Base-by-base conservation (phyloP, 2,329 filamentous ascomycete species). In the Cladophialophora bantiana region DNA sequence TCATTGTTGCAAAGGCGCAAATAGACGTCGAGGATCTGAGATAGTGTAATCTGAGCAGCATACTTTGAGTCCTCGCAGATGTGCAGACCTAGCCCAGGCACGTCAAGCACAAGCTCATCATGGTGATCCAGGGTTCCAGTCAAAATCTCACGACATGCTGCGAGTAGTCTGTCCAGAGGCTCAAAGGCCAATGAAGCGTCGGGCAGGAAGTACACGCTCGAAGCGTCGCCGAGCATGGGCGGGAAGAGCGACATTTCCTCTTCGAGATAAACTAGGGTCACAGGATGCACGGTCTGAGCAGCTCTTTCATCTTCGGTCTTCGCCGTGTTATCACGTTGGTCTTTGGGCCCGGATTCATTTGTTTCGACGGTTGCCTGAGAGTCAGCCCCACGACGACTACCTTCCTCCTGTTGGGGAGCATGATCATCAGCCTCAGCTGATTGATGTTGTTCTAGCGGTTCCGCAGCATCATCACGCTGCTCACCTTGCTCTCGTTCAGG, bases 1-100 rank as follows among this genome's bases (percentile, higher is more conserved):
- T 90, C 88, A 73, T 90, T 88, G 36, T 81, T 81, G 70, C 85
- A 83, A 54, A 91, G 78, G 15, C 82, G 80, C 65, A 88, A 76
- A 72, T 89, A 89, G 54, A 89, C 75, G 60, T 86, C 82, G 66
- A 90, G 77, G 53, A 91, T 79, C 64, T 88, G 82, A 54, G 83
- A 78, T 59, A 90, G 78, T 56, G 84, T 83, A 68, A 85, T 77
- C 72, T 82, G 78, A 70, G 80, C 78, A 56, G 82, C 75, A 73
- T 83, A 77, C 45, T 77, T 74, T 52, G 83, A 85, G 73, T 83
- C 82, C 84, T 89, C 87, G 72, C 80, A 82, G 72, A 88, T 77
- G 72, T 84, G 81, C 63, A 89, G 78, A 70, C 82, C 84, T 64
- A 89, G 76, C 13, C 81, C 78, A 45, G 86, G 83, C 67, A 89